Conservation (phyloP, 179 eudicot genomes). For the Pouteria campechiana region DNA sequence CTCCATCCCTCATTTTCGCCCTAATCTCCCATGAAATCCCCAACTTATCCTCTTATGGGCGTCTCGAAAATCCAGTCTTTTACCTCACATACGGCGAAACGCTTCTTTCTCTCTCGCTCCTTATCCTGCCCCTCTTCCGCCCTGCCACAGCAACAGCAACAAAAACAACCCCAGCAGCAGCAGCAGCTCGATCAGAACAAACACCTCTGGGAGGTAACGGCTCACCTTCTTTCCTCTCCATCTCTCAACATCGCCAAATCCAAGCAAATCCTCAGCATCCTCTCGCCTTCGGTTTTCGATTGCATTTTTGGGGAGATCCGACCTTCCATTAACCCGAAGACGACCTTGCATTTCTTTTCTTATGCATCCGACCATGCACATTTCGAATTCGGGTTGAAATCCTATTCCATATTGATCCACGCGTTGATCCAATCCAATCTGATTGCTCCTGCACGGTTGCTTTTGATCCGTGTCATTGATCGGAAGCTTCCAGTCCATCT, state of each 20-base stretch:
- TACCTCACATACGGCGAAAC: too few relatives aligned
- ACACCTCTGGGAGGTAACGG: conserved; percentile 18
- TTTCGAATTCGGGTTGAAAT: conserved; percentile 44
- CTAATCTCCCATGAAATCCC: too few relatives aligned
- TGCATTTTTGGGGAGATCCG: conserved; percentile 28
- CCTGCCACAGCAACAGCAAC: too few relatives aligned
- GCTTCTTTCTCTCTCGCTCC: too few relatives aligned
- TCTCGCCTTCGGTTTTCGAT: conserved; percentile 48
- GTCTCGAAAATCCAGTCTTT: too few relatives aligned
- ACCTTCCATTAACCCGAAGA: conserved; percentile 28
- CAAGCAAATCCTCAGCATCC: conserved; percentile 19
- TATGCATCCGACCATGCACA: conserved; percentile 30
- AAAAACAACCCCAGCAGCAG: too few relatives aligned
- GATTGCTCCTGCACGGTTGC: conserved; percentile 44
- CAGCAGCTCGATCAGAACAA: conserved; percentile 9
- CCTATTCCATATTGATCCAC: conserved; percentile 55
- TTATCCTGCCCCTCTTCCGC: too few relatives aligned
- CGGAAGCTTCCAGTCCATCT: conserved; percentile 34
- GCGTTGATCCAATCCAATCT: conserved; percentile 33
- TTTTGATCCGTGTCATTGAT: conserved; percentile 62
- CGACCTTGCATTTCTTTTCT: conserved; percentile 49
- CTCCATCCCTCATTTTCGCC: too few relatives aligned
- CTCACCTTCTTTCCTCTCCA: conserved; percentile 23
- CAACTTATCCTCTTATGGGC: too few relatives aligned
- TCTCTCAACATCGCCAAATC: conserved; percentile 27